Conservation (phyloP, 2,329 filamentous ascomycete genomes). For the Sclerotinia glacialis region DNA sequence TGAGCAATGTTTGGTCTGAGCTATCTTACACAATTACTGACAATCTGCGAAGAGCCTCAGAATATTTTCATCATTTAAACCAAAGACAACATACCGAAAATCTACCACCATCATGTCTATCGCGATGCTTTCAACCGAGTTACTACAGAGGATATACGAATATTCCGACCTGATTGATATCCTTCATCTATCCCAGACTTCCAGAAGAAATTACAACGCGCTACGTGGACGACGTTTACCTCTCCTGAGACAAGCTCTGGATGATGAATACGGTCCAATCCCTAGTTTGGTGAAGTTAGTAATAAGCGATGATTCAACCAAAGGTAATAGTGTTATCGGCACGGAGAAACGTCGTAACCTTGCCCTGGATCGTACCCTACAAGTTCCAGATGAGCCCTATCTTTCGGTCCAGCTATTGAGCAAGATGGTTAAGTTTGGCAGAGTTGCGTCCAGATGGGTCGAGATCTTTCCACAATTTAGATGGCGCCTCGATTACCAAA, state of each 20-base stretch:
- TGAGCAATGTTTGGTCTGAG: not conserved
- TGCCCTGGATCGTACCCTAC: slow-evolving; percentile 32
- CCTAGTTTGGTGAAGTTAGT: slow-evolving; percentile 35
- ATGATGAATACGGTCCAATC: slow-evolving; percentile 36
- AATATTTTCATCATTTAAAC: slow-evolving; percentile 8
- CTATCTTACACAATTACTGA: slow-evolving; percentile 22
- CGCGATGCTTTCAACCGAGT: slow-evolving; percentile 36
- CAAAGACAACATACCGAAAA: not conserved
- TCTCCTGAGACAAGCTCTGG: slow-evolving; percentile 32
- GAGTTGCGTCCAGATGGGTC: slow-evolving; percentile 36
- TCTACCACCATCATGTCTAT: slow-evolving; percentile 33
- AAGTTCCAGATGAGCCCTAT: slow-evolving; percentile 28
- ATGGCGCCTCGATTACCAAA: slow-evolving; percentile 36
- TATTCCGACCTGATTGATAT: slow-evolving; percentile 34
- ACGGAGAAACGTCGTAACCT: slow-evolving; percentile 35
- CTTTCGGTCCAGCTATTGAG: slow-evolving; percentile 35
- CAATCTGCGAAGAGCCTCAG: slow-evolving; percentile 5
- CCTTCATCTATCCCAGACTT: slow-evolving; percentile 36
- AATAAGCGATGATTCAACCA: slow-evolving; percentile 33
- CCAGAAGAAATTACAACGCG: slow-evolving; percentile 32
- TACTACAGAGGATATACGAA: slow-evolving; percentile 38
- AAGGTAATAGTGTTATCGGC: slow-evolving; percentile 33
- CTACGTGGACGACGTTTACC: slow-evolving; percentile 34
- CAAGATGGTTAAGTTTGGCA: slow-evolving; percentile 37
- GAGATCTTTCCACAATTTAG: slow-evolving; percentile 38